phyloP scores from a whole-genome alignment of 805 yeast genomes.

The Clavispora carvajalis region DNA sequence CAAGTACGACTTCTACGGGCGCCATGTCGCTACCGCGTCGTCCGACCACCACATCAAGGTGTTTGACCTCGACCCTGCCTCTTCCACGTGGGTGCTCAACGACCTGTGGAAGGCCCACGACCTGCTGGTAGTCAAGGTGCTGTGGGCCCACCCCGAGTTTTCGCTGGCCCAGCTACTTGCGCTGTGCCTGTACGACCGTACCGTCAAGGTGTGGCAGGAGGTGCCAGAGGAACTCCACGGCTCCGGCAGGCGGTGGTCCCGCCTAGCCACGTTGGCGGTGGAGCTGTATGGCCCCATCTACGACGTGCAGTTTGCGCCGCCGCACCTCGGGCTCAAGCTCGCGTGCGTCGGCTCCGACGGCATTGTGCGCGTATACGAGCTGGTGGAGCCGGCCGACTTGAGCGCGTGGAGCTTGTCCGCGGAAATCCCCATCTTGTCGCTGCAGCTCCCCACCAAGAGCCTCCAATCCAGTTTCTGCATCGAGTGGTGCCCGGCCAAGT shows the following conservation, averaged over 20 bases:
- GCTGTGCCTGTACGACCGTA: conserved; percentile 84
- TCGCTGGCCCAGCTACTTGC: conserved; percentile 72
- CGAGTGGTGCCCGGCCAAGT: conserved; percentile 88
- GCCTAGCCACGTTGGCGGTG: conserved; percentile 62
- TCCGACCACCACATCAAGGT: conserved; percentile 92
- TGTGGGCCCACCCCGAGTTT: conserved; percentile 94
- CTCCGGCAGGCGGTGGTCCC: conserved; percentile 81
- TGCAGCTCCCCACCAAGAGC: conserved; percentile 68
- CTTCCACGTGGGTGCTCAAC: conserved; percentile 73
- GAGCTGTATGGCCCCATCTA: conserved; percentile 88
- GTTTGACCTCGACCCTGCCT: conserved; percentile 64
- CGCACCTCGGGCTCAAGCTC: conserved; percentile 71
- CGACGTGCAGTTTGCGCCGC: conserved; percentile 85
- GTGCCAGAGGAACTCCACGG: conserved; percentile 68
- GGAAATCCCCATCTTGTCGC: conserved; percentile 61
- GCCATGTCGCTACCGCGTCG: conserved; percentile 88
- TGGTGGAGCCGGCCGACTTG: conserved; percentile 83
- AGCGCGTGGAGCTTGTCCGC: conserved; percentile 74
- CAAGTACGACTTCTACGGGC: conserved; percentile 89
- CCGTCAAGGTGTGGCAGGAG: conserved; percentile 89
- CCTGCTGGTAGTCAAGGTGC: conserved; percentile 71
- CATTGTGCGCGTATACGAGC: conserved; percentile 75
- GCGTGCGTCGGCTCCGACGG: conserved; percentile 93
- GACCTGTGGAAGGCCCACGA: conserved; percentile 97
- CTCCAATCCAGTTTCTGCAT: conserved; percentile 81